Evolutionary conservation across 257 asterid species (phyloP), one percentile per base, ranked within the genome.

Genomic region (Ligustrum vulgare): DNA sequence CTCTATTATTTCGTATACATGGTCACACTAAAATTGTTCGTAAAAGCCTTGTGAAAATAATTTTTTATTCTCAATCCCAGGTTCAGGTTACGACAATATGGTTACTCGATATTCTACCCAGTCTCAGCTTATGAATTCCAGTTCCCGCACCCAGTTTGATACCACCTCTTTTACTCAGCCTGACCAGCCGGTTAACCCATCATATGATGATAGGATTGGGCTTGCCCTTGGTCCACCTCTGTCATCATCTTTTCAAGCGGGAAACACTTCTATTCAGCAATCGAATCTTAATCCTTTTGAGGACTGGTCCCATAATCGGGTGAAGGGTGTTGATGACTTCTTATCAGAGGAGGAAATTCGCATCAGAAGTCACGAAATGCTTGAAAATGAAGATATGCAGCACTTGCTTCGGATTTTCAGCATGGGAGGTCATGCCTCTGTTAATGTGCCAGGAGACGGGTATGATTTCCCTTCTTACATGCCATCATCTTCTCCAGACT

Each of bases 341-440:
- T 60, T 95, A 81, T 91, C 97, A 0, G 98, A 91, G 80, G 99
- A 94, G 77, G 99, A 93, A 67, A 95, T 95, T 41, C 97, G 98
- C 25, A 69, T 89, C 54, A 90, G 91, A 84, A 93, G 98, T 73
- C 90, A 91, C 33, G 99, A 95, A 79, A 87, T 95, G 80, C 96
- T 95, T 4, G 98, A 89, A 82, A 93, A 89, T 69, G 99, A 95
- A 64, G 98, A 95, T 76, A 95, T 95, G 97, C 99, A 92, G 86
- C 91, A 91, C 73, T 79, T 95, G 87, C 94, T 95, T 73, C 87
- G 96, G 58, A 82, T 91, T 39, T 95, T 91, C 87, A 95, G 93
- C 87, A 86, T 93, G 96, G 97, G 96, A 31, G 93, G 89, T 31
- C 82, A 90, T 28, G 84, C 67, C 33, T 67, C 87, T 18, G 79